A percentile compares a stretch with the other conserved stretches of the same genome.
These are phyloP conservation scores for Sporodiniella umbellata DNA, from an alignment of 371 early-diverging fungal genomes.

Conservation along the genomic window DNA sequence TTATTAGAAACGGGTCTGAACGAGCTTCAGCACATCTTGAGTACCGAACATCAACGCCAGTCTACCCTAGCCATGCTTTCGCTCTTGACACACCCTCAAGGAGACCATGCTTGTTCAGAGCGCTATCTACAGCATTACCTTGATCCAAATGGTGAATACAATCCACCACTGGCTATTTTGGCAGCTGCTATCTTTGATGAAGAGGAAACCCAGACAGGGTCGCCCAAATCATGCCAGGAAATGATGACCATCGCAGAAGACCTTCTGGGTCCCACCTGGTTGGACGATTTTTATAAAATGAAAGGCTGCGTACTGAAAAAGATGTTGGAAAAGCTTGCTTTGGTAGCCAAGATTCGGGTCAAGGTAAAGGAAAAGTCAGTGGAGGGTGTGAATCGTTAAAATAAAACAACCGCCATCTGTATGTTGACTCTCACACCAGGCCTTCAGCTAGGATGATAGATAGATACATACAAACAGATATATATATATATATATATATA, in stretches of 20 bases:
- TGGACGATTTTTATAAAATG: slow-evolving; percentile 16
- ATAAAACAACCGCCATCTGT: background rate
- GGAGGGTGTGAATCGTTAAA: slow-evolving; percentile 8
- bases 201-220: background rate
- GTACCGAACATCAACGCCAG: slow-evolving; percentile 15
- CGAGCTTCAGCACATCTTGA: slow-evolving; percentile 17
- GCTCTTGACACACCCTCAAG: slow-evolving; percentile 12
- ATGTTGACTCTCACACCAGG: no score
- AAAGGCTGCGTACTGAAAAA: slow-evolving; percentile 12
- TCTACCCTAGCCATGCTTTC: slow-evolving; percentile 19
- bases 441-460: no score
- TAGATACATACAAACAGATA: background rate
- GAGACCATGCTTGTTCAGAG: slow-evolving; percentile 5
- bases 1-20: slow-evolving; percentile 18
- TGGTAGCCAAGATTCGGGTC: slow-evolving; percentile 21
- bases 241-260: slow-evolving; percentile 22
- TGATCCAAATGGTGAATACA: slow-evolving; percentile 21
- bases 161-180: slow-evolving; percentile 19
- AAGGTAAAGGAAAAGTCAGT: slow-evolving; percentile 13
- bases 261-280: slow-evolving; percentile 19
- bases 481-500: background rate
- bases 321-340: slow-evolving; percentile 25
- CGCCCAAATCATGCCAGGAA: slow-evolving; percentile 16
- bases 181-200: slow-evolving; percentile 24
- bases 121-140: slow-evolving; percentile 15